Conservation (phyloP, 2,329 filamentous ascomycete species). For the Ascochyta pisi region DNA sequence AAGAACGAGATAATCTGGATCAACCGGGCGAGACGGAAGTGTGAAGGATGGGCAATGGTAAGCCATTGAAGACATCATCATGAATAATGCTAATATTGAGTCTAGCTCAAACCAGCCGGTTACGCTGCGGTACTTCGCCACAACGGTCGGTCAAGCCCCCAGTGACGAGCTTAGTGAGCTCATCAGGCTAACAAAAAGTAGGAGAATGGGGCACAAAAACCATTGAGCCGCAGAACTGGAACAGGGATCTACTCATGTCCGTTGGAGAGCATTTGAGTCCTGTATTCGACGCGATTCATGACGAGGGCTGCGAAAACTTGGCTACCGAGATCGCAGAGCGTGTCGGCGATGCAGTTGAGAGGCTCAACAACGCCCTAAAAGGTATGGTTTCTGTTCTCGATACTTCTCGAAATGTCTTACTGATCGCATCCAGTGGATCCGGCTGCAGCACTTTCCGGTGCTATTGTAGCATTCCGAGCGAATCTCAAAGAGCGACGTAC, state of each 20-base stretch:
- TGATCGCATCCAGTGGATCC: conserved; percentile 3
- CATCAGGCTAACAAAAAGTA: background rate
- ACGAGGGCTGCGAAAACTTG: background rate
- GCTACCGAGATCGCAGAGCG: background rate
- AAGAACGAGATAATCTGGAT: conserved; percentile 1
- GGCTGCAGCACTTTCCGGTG: conserved; percentile 7
- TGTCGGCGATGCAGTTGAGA: background rate
- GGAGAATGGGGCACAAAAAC: conserved; percentile 1
- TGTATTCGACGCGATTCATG: background rate
- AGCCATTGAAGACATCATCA: background rate
- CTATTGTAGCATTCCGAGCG: conserved; percentile 2
- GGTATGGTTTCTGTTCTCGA: background rate
- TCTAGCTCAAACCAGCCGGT: background rate
- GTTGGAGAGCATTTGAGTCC: background rate
- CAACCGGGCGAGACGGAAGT: background rate
- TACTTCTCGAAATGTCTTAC: background rate
- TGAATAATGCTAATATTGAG: background rate
- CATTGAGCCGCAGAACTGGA: background rate
- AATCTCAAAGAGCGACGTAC: conserved; percentile 8
- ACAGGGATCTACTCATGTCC: background rate
- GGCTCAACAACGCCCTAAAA: background rate
- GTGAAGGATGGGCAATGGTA: background rate
- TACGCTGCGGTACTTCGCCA: conserved; percentile 2
- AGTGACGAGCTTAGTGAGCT: background rate
- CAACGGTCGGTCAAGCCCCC: background rate